Percentiles rank a stretch among this genome's conserved stretches.
These are phyloP conservation scores for Bryoerythrophyllum caledonicum DNA, from an alignment of 225 moss, liverwort and hornwort species.

Conservation along the genomic window DNA sequence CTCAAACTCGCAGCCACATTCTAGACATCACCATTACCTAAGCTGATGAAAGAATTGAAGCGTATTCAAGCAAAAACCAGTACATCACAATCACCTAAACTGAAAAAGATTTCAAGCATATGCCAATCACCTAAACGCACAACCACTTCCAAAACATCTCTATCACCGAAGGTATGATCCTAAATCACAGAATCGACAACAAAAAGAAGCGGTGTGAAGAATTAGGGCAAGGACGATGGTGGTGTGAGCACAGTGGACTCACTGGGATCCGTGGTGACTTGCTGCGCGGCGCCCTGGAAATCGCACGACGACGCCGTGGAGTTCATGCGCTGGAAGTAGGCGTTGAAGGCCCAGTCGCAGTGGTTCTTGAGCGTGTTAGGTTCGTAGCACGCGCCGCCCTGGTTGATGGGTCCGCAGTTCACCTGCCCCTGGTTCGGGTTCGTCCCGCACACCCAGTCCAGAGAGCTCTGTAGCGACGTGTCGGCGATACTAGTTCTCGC, in stretches of 20 bases:
- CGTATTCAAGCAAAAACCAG: no score
- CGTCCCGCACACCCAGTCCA: constrained; percentile 52
- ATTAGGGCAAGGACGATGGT: not conserved
- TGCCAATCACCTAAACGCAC: no score
- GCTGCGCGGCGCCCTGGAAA: constrained; percentile 30
- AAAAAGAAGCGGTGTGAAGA: not conserved
- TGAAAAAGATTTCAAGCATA: no score
- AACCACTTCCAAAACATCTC: no score
- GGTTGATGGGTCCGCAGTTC: constrained; percentile 37
- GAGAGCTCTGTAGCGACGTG: not conserved
- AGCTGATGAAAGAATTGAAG: no score
- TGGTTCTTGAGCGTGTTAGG: constrained; percentile 36
- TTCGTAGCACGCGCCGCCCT: constrained; percentile 33
- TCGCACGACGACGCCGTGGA: not conserved
- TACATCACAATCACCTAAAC: no score
- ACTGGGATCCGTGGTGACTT: constrained; percentile 40
- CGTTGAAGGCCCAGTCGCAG: constrained; percentile 48
- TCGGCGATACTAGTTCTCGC: not conserved
- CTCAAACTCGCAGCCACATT: no score
- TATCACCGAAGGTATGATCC: not conserved
- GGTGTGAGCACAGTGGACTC: not conserved
- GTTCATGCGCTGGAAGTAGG: constrained; percentile 39
- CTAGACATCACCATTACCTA: no score
- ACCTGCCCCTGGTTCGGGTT: constrained; percentile 30
- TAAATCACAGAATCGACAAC: not conserved